phyloP scores from a whole-genome alignment of 495 filamentous ascomycete genomes.

The Hyphodiscus hymeniophilus region DNA sequence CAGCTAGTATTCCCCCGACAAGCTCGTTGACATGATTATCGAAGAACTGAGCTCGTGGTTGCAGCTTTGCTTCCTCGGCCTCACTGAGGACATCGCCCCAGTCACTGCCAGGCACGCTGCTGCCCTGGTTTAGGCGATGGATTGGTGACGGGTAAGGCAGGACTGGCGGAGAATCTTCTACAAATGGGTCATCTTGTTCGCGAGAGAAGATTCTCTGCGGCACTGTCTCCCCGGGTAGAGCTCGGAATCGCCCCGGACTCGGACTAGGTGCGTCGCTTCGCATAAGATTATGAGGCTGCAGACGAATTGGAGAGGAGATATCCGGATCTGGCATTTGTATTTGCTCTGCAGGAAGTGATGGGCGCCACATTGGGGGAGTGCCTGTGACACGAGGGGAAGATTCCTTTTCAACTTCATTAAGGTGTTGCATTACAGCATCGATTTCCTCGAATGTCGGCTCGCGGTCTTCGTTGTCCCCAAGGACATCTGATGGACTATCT shows the following conservation, averaged over 20 bases:
- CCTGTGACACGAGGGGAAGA: neutral
- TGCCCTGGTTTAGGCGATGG: conserved; percentile 55
- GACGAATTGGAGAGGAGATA: conserved; percentile 42
- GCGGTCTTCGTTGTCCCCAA: conserved; percentile 13
- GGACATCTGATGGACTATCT: conserved; percentile 22
- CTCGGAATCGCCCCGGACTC: conserved; percentile 52
- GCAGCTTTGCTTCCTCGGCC: conserved; percentile 72
- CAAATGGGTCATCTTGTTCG: conserved; percentile 26
- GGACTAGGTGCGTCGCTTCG: conserved; percentile 72
- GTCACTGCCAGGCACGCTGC: conserved; percentile 67
- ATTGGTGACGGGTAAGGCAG: conserved; percentile 44
- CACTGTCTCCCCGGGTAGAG: conserved; percentile 25
- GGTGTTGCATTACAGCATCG: conserved; percentile 76
- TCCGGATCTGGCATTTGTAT: conserved; percentile 30
- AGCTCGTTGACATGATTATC: conserved; percentile 80
- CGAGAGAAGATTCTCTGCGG: conserved; percentile 25
- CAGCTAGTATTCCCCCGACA: conserved; percentile 69
- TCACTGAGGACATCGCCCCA: conserved; percentile 86
- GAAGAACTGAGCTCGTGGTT: conserved; percentile 67
- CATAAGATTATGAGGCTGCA: conserved; percentile 44
- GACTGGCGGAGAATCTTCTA: conserved; percentile 6
- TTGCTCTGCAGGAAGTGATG: conserved; percentile 30
- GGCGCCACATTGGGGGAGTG: conserved; percentile 20
- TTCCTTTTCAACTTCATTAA: conserved; percentile 55
- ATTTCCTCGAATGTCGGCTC: conserved; percentile 64